Conservation (phyloP, 352 stramenopile genomes). For the Pythium monospermum region DNA sequence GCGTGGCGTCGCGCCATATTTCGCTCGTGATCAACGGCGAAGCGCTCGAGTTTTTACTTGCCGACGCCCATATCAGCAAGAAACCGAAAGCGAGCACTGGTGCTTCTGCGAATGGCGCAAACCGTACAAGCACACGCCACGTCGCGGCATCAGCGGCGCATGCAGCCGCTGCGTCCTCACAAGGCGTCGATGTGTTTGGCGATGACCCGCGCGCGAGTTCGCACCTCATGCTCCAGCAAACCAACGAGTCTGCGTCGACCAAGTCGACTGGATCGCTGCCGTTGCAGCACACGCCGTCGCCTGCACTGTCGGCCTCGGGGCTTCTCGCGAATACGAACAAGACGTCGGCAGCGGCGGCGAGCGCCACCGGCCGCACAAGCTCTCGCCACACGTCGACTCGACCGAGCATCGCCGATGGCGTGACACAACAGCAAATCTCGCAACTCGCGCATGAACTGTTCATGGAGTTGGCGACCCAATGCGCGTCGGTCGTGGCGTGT, state of each 20-base stretch:
- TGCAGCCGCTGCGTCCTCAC: too few relatives aligned
- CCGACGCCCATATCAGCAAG: conserved; percentile 25
- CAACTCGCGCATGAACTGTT: conserved; percentile 59
- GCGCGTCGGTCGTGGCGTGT: conserved; percentile 82
- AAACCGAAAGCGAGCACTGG: too few relatives aligned
- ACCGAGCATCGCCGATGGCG: conserved; percentile 25
- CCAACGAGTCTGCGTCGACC: conserved; percentile 39
- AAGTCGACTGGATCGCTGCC: conserved; percentile 46
- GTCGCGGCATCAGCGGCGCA: too few relatives aligned
- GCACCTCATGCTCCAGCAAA: conserved; percentile 6
- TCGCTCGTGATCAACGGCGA: conserved; percentile 83
- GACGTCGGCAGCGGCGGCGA: too few relatives aligned
- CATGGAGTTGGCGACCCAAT: conserved; percentile 83
- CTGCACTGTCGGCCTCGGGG: too few relatives aligned
- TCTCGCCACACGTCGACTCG: conserved; percentile 41
- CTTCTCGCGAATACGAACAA: too few relatives aligned
- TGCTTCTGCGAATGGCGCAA: too few relatives aligned
- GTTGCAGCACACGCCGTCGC: not conserved
- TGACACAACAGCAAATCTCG: not conserved
- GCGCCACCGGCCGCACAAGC: conserved; percentile 1
- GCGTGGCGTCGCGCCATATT: conserved; percentile 62
- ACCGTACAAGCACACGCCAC: too few relatives aligned
- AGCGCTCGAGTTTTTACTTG: conserved; percentile 64
- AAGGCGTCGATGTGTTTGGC: conserved; percentile 26
- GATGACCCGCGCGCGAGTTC: conserved; percentile 23